Conservation (phyloP, 176 grass and related monocot genomes). For the Leersia perrieri region DNA sequence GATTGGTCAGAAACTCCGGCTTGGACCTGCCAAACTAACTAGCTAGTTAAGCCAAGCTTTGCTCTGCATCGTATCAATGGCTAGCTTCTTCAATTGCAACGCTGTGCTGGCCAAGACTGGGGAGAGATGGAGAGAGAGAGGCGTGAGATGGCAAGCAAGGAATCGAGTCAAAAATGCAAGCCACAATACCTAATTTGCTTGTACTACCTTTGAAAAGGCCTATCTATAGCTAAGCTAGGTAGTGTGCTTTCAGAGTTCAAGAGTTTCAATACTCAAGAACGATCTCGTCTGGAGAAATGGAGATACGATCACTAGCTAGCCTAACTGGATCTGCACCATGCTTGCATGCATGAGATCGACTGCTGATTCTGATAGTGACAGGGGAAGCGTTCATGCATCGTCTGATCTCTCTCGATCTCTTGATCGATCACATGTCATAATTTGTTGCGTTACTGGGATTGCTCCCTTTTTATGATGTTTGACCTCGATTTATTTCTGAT, state of each 20-base stretch:
- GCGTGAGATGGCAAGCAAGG: conserved; percentile 25
- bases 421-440: not conserved
- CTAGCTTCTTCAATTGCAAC: not conserved
- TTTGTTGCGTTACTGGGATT: not conserved
- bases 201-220: conserved; percentile 7
- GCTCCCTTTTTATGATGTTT: not conserved
- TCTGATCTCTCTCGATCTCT: not conserved
- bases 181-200: not conserved
- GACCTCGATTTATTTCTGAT: not conserved
- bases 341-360: not conserved
- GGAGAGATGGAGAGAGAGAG: not conserved
- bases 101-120: not conserved
- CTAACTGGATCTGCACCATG: not conserved
- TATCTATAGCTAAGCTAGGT: not conserved
- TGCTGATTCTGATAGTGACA: not conserved
- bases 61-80: not conserved
- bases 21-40: conserved; percentile 15
- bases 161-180: conserved; percentile 8
- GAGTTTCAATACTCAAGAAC: not conserved
- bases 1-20: conserved; percentile 31
- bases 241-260: not conserved
- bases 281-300: not conserved
- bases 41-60: not conserved
- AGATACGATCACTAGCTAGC: not conserved
- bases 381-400: not conserved